Evolutionary conservation across 148 eudicot genomes (phyloP).

Genomic region (Rhododendron williamsianum): DNA sequence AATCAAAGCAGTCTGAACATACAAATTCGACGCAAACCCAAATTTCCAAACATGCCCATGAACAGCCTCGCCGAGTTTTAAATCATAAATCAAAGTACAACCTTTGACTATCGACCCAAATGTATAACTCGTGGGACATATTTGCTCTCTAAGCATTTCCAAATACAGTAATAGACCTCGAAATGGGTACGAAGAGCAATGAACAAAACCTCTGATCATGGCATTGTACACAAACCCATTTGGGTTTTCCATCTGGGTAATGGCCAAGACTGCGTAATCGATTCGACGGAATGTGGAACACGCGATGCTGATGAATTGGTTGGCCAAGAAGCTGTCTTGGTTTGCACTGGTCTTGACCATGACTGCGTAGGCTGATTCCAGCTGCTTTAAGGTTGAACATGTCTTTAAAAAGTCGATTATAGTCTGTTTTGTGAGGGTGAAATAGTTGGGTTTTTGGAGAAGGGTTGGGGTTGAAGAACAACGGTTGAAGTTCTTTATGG

Average conservation of each 20-base stretch:
- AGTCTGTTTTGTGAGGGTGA: constrained; percentile 17
- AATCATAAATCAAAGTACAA: constrained; percentile 23
- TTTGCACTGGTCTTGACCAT: constrained; percentile 46
- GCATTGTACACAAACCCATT: constrained; percentile 66
- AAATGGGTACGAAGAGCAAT: constrained; percentile 31
- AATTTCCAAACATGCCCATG: constrained; percentile 58
- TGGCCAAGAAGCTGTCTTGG: constrained; percentile 53
- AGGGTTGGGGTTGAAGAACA: not conserved
- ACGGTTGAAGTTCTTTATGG: not conserved
- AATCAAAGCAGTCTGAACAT: constrained; percentile 57
- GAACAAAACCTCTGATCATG: constrained; percentile 47
- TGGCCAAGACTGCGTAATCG: constrained; percentile 42
- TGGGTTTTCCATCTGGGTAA: constrained; percentile 45
- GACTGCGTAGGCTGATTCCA: constrained; percentile 41
- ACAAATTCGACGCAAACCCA: constrained; percentile 51
- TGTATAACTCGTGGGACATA: constrained; percentile 54
- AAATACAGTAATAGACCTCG: constrained; percentile 45
- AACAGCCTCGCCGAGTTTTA: constrained; percentile 39
- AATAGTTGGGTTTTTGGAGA: not conserved
- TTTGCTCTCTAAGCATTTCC: constrained; percentile 35
- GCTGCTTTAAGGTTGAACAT: constrained; percentile 35
- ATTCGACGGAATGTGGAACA: constrained; percentile 40
- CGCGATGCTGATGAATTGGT: constrained; percentile 43
- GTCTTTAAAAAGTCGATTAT: constrained; percentile 26
- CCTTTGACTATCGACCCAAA: constrained; percentile 57